Percentiles rank a stretch among this genome's conserved stretches.
Conservation (phyloP, 352 stramenopile species). For the Pythium phragmitis region DNA sequence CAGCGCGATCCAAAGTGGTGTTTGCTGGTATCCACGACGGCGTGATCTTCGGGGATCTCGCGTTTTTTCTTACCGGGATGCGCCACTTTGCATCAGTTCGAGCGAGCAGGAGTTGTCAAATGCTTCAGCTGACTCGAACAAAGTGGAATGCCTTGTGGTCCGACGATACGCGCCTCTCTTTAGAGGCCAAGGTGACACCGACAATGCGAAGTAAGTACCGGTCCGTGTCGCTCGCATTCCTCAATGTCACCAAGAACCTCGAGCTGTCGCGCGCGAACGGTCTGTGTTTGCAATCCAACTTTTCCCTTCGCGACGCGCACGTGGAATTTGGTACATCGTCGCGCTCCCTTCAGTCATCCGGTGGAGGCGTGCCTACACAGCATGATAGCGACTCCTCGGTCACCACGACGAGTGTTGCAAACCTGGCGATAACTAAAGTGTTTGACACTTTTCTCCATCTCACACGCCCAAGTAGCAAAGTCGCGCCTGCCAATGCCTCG, state of each 20-base stretch:
- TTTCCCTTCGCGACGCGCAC: too few relatives aligned
- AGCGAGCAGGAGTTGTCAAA: slow-evolving; percentile 50
- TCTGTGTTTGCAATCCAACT: neutral
- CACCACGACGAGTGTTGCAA: too few relatives aligned
- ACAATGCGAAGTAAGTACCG: slow-evolving; percentile 27
- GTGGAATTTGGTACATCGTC: neutral
- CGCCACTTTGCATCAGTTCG: slow-evolving; percentile 40
- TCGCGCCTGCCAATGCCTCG: neutral
- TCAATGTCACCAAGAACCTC: slow-evolving; percentile 37
- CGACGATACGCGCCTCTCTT: slow-evolving; percentile 11
- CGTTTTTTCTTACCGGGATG: slow-evolving; percentile 50
- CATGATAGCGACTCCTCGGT: neutral
- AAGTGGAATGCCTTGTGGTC: slow-evolving; percentile 57
- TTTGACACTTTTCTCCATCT: neutral
- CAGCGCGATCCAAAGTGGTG: slow-evolving; percentile 33
- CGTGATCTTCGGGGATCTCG: slow-evolving; percentile 55
- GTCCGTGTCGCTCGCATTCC: slow-evolving; percentile 16
- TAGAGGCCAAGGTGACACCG: slow-evolving; percentile 29
- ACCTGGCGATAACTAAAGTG: neutral
- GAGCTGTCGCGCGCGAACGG: slow-evolving; percentile 16
- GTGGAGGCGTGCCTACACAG: neutral
- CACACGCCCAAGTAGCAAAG: neutral
- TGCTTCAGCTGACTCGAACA: slow-evolving; percentile 47
- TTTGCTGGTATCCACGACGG: slow-evolving; percentile 34
- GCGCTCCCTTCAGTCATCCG: slow-evolving; percentile 4